Base-by-base conservation (phyloP, 2,329 filamentous ascomycete genomes). In the Hypoxylon rubiginosum region DNA sequence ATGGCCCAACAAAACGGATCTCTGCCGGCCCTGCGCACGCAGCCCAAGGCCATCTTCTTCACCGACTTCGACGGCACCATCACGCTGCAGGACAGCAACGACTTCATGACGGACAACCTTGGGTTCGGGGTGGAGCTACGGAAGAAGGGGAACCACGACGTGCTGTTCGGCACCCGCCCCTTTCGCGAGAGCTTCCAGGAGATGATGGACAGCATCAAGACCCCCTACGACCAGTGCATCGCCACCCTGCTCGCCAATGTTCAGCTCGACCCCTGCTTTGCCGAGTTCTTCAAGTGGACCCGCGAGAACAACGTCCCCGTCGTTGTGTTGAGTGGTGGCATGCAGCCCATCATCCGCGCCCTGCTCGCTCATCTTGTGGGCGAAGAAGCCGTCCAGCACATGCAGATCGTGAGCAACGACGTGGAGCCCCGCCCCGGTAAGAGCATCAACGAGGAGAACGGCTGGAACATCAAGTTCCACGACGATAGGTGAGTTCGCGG, bases 61-160 rank as follows among this genome's bases (percentile, higher is more conserved):
- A 97, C 94, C 73, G 96, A 99, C 82, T 98, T 98, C 78, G 96
- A 99, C 81, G 96, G 96, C 75, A 98, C 94, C 58, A 95, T 97
- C 78, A 97, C 95, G 52, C 86, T 85, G 59, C 83, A 86, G 74
- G 88, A 90, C 80, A 87, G 84, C 77, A 91, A 90, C 77, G 87
- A 88, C 80, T 87, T 80, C 79, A 83, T 95, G 89, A 97, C 94
- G 62, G 96, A 98, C 83, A 96, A 92, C 81, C 86, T 97, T 66
- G 96, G 96, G 68, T 97, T 91, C 77, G 96, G 96, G 54, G 76
- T 80, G 28, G 88, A 87, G 67, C 87, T 88, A 72, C 93, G 96
- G 69, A 86, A 86, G 61, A 81, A 90, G 77, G 88, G 89, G 70
- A 97, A 97, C 82, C 81, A 87, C 69, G 92, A 92, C 72, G 92